Evolutionary conservation across 805 yeast species (phyloP).

Genomic region (Zygoascus ofunaensis): DNA sequence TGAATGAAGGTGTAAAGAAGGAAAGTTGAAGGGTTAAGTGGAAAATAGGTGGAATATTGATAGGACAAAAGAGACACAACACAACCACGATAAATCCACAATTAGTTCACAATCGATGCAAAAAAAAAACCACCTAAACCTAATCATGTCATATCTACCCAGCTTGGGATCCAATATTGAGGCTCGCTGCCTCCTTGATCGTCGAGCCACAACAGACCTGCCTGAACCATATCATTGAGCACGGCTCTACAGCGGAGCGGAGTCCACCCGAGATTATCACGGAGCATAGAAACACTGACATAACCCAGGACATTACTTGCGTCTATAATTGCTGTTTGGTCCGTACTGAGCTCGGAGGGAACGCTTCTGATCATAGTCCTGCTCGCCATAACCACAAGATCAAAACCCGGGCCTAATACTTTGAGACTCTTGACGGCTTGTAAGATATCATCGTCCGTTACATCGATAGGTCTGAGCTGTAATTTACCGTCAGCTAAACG

Average conservation of each 20-base stretch:
- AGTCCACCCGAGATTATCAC: conserved; percentile 75
- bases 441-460: conserved; percentile 44
- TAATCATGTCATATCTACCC: conserved; percentile 14
- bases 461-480: conserved; percentile 22
- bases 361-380: conserved; percentile 51
- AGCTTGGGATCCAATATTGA: conserved; percentile 31
- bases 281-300: conserved; percentile 51
- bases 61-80: neutral
- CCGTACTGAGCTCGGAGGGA: conserved; percentile 55
- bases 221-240: conserved; percentile 68
- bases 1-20: neutral
- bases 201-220: conserved; percentile 85
- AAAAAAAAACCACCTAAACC: neutral
- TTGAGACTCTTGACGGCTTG: conserved; percentile 36
- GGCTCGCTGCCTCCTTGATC: conserved; percentile 24
- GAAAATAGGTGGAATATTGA: neutral
- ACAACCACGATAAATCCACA: neutral
- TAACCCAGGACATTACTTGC: conserved; percentile 72
- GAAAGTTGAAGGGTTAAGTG: neutral
- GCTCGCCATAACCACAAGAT: conserved; percentile 43
- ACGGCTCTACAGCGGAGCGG: conserved; percentile 49
- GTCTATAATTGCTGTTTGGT: conserved; percentile 63
- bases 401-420: conserved; percentile 63
- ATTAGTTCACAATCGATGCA: neutral
- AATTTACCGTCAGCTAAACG: conserved; percentile 25